These are phyloP conservation scores for Brassica balearica DNA, from an alignment of 441 rosid species.

Conservation along the genomic window DNA sequence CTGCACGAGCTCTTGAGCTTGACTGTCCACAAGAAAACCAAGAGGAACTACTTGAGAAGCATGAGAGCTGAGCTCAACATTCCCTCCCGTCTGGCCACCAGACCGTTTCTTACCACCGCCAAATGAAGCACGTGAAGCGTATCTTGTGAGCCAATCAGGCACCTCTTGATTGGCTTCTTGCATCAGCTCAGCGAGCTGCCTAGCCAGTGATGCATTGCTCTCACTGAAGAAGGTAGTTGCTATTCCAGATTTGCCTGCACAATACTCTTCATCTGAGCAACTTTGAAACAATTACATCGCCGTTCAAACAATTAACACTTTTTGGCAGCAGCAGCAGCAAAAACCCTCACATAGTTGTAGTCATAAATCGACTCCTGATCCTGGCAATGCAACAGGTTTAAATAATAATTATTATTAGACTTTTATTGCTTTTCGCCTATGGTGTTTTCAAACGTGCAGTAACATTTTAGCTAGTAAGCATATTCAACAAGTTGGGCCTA, in stretches of 20 bases:
- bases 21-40: conserved; percentile 93
- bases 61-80: conserved; percentile 81
- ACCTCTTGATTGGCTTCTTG: too few relatives aligned
- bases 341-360: conserved; percentile 96
- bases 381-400: conserved; percentile 50
- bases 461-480: neutral
- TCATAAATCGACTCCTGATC: conserved; percentile 95
- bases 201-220: too few relatives aligned
- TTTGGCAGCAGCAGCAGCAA: conserved; percentile 47
- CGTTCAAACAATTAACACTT: conserved; percentile 53
- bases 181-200: too few relatives aligned
- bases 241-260: too few relatives aligned
- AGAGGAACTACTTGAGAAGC: conserved; percentile 93
- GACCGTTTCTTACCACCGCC: too few relatives aligned
- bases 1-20: conserved; percentile 88
- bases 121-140: too few relatives aligned
- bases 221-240: too few relatives aligned
- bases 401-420: neutral
- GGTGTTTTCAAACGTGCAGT: neutral
- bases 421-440: neutral
- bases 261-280: conserved; percentile 94
- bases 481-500: neutral
- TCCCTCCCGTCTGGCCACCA: conserved; percentile 41
- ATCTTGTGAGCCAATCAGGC: too few relatives aligned
- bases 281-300: conserved; percentile 79